Evolutionary conservation across 2,329 filamentous ascomycete species (phyloP).

Genomic region (Lachnellula hyalina): DNA sequence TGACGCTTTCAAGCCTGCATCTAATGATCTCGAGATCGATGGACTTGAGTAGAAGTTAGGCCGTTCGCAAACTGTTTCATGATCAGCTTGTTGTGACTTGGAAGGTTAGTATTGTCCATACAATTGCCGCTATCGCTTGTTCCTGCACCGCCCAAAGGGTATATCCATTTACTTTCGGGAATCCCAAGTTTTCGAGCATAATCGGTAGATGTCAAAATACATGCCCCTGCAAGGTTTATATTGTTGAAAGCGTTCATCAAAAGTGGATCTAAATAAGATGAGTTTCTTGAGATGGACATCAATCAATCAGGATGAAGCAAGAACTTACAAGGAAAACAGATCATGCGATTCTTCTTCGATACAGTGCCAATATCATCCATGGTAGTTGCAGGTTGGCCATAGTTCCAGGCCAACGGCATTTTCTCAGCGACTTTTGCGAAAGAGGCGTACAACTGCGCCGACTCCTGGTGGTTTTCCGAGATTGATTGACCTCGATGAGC

Average conservation of each 20-base stretch:
- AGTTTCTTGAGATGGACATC: conserved; percentile 4
- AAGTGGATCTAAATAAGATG: conserved; percentile 47
- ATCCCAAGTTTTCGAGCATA: conserved; percentile 51
- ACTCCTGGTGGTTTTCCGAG: conserved; percentile 52
- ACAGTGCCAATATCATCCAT: conserved; percentile 49
- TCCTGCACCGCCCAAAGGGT: conserved; percentile 58
- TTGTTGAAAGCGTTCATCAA: conserved; percentile 70
- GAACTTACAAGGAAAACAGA: conserved; percentile 58
- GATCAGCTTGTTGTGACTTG: neutral
- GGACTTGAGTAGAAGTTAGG: conserved; percentile 53
- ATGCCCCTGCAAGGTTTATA: conserved; percentile 57
- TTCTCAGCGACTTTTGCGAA: conserved; percentile 52
- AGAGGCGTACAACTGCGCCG: conserved; percentile 52
- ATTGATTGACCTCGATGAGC: conserved; percentile 50
- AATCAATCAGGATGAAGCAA: conserved; percentile 1
- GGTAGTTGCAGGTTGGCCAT: conserved; percentile 39
- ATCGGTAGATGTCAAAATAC: conserved; percentile 53
- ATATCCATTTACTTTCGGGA: conserved; percentile 54
- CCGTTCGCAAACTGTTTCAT: conserved; percentile 52
- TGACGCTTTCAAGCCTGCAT: conserved; percentile 45
- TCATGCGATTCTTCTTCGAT: conserved; percentile 57
- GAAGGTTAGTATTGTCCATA: conserved; percentile 27
- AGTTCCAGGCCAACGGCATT: conserved; percentile 53
- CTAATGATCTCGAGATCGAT: conserved; percentile 52
- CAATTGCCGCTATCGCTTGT: conserved; percentile 53